Evolutionary conservation across 176 grass and related monocot genomes (phyloP).

Genomic region (Hordeum marinum): DNA sequence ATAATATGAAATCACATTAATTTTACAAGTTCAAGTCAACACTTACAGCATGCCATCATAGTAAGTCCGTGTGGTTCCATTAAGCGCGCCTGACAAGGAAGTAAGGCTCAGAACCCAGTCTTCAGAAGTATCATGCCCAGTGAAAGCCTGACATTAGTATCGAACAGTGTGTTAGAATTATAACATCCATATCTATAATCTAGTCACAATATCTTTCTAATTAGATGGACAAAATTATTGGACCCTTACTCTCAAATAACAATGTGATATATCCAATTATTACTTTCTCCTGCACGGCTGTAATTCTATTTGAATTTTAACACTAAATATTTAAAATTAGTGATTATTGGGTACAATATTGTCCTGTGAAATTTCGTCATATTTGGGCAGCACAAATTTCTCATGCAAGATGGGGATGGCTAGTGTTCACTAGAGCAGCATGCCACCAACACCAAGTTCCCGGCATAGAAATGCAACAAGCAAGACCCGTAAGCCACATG

Average conservation of each 20-base stretch:
- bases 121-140: conserved; percentile 82
- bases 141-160: conserved; percentile 58
- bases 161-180: conserved; percentile 22
- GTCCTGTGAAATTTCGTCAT: background rate
- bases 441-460: conserved; percentile 13
- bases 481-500: conserved; percentile 1
- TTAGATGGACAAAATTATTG: background rate
- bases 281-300: background rate
- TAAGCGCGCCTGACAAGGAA: conserved; percentile 87
- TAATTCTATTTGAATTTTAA: background rate
- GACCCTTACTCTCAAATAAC: background rate
- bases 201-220: background rate
- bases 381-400: background rate
- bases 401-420: background rate
- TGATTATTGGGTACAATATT: background rate
- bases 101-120: conserved; percentile 95
- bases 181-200: background rate
- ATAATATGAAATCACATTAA: background rate
- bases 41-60: conserved; percentile 97
- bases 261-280: background rate
- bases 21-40: background rate
- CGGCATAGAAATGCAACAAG: conserved; percentile 31
- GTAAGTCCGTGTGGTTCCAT: conserved; percentile 97
- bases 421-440: conserved; percentile 1
- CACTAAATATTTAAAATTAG: background rate